These are phyloP conservation scores for Rutstroemia sp. DNA, from an alignment of 2,329 filamentous ascomycete genomes.

Conservation along the genomic window DNA sequence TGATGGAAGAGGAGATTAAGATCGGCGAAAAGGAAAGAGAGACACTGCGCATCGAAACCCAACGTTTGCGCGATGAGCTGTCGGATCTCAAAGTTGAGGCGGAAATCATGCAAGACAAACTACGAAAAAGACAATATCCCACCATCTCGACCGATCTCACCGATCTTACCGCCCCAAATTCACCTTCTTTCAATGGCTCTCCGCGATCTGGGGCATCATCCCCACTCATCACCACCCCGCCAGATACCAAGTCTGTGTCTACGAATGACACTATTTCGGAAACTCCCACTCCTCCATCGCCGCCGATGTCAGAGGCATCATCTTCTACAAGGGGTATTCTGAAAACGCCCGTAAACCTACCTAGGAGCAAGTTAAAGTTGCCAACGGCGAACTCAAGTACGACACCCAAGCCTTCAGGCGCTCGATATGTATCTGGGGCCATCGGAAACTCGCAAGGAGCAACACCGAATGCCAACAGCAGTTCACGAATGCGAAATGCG, in stretches of 20 bases:
- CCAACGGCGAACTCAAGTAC: constrained; percentile 46
- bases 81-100: constrained; percentile 91
- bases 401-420: constrained; percentile 42
- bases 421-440: constrained; percentile 18
- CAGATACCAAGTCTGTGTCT: constrained; percentile 58
- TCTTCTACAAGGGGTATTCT: constrained; percentile 17
- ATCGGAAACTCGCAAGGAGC: constrained; percentile 21
- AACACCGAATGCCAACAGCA: constrained; percentile 14
- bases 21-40: constrained; percentile 89
- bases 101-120: constrained; percentile 89
- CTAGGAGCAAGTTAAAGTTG: constrained; percentile 42
- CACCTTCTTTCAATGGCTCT: constrained; percentile 67
- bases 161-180: constrained; percentile 56
- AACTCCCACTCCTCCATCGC: constrained; percentile 79
- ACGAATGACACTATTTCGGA: constrained; percentile 53
- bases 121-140: constrained; percentile 64
- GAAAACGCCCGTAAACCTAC: constrained; percentile 26
- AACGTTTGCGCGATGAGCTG: constrained; percentile 83
- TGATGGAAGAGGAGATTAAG: constrained; percentile 94
- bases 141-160: constrained; percentile 54
- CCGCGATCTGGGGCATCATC: constrained; percentile 85
- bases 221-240: constrained; percentile 82
- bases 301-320: constrained; percentile 84
- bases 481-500: constrained; percentile 22
- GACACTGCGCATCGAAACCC: constrained; percentile 77